Base-by-base conservation (phyloP, 2,329 filamentous ascomycete species). In the Drechslerella dactyloides region DNA sequence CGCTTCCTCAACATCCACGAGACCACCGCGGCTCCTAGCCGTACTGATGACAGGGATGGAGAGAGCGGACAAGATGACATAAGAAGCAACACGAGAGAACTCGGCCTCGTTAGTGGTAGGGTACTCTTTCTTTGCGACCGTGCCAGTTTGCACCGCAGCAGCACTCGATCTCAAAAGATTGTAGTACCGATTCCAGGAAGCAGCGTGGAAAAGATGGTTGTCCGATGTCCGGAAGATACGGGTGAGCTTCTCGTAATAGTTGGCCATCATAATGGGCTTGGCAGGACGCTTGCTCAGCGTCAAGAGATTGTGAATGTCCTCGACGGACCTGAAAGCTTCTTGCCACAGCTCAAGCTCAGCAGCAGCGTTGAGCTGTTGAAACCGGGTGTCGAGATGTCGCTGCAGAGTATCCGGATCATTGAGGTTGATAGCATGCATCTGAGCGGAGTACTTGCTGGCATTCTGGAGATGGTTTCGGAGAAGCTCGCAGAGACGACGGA, bases 181-280 rank as follows among this genome's bases (percentile, higher is more conserved):
- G 85, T 96, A 97, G 84, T 97, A 97, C 77, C 93, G 87, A 77
- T 92, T 96, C 91, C 92, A 99, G 74, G 94, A 92, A 61, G 94
- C 94, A 76, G 94, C 94, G 79, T 99, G 94, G 88, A 99, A 99
- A 51, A 99, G 88, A 80, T 97, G 97, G 85, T 99, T 99, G 83
- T 97, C 94, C 81, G 93, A 96, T 76, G 97, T 94, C 74, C 99
- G 87, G 85, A 99, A 99, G 80, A 99, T 99, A 75, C 93, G 88
- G 44, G 94, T 97, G 68, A 99, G 88, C 84, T 97, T 97, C 85
- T 99, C 94, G 82, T 97, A 99, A 85, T 99, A 99, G 84, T 97
- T 99, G 82, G 94, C 94, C 94, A 99, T 99, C 94, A 99, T 97
- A 79, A 97, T 85, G 80, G 97, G 97, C 89, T 97, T 97, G 61